These are phyloP conservation scores for Neoscytalidium dimidiatum DNA, from an alignment of 2,329 filamentous ascomycete species.

Conservation along the genomic window DNA sequence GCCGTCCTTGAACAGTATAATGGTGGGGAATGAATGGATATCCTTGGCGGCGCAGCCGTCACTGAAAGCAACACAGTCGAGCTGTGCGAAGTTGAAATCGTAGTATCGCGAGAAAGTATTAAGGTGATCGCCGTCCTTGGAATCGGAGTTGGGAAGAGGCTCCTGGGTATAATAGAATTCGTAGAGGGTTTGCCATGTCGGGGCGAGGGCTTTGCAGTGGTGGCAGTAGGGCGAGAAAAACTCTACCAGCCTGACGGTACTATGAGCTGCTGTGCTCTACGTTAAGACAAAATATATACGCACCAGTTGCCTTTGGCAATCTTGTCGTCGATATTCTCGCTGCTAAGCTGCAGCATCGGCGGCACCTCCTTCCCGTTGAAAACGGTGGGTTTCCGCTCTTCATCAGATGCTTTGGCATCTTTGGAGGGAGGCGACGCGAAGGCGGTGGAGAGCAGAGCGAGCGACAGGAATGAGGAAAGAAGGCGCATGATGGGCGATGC, in stretches of 20 bases:
- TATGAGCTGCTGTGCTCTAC: not conserved
- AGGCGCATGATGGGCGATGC: conserved; percentile 17
- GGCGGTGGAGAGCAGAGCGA: conserved; percentile 15
- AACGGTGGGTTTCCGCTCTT: conserved; percentile 44
- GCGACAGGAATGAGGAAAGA: conserved; percentile 10
- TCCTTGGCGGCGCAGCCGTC: conserved; percentile 73
- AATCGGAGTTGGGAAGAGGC: conserved; percentile 57
- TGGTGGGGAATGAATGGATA: conserved; percentile 72
- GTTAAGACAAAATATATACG: conserved; percentile 12
- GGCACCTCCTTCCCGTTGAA: conserved; percentile 71
- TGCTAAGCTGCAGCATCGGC: conserved; percentile 62
- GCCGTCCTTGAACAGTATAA: conserved; percentile 79
- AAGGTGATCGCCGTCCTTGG: conserved; percentile 51
- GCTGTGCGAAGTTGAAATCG: conserved; percentile 80
- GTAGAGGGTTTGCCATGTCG: conserved; percentile 87
- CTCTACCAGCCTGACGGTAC: conserved; percentile 44
- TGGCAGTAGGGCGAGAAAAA: conserved; percentile 56
- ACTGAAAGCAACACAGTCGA: conserved; percentile 84
- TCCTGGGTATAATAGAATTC: conserved; percentile 94
- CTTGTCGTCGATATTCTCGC: conserved; percentile 59
- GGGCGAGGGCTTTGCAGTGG: conserved; percentile 79
- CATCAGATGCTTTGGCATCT: not conserved
- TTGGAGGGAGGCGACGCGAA: conserved; percentile 5
- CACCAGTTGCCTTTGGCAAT: conserved; percentile 70
- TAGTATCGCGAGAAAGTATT: conserved; percentile 81